Conservation (phyloP, 768 basidiomycete species). For the Russula sp. region DNA sequence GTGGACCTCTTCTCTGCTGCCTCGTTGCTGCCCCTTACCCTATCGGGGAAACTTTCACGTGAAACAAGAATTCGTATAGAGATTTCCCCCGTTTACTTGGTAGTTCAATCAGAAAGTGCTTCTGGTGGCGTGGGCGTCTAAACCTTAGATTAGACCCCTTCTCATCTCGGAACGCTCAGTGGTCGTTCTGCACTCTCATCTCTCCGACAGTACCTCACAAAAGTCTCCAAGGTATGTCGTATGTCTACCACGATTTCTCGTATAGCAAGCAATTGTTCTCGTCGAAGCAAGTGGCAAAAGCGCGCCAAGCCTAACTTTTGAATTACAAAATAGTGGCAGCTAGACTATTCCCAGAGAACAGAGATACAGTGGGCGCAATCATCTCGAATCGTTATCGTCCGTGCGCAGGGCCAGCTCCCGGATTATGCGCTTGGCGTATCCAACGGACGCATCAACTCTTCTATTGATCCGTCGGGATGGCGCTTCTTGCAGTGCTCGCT, state of each 20-base stretch:
- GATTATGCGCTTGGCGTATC: not conserved
- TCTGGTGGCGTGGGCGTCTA: not conserved
- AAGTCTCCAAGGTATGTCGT: too few relatives aligned
- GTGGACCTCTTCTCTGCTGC: not conserved
- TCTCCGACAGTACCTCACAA: not conserved
- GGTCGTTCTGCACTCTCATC: not conserved
- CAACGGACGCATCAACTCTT: constrained; percentile 1
- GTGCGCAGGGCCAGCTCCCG: not conserved
- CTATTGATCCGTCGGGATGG: constrained; percentile 1
- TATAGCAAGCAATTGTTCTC: not conserved
- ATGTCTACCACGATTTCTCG: not conserved
- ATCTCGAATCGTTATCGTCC: not conserved
- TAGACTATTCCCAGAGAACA: not conserved
- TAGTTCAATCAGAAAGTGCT: constrained; percentile 13
- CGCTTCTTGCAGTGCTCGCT: constrained; percentile 20
- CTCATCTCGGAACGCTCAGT: not conserved
- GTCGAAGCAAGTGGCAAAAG: not conserved
- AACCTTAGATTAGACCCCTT: not conserved
- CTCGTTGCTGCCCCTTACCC: not conserved
- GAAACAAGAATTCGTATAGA: not conserved
- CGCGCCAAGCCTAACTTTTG: too few relatives aligned
- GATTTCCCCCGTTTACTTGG: not conserved
- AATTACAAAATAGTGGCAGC: not conserved
- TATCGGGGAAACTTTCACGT: constrained; percentile 1
- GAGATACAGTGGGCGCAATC: not conserved